Conservation (phyloP, 129 eudicot species). For the Saposhnikovia divaricata region DNA sequence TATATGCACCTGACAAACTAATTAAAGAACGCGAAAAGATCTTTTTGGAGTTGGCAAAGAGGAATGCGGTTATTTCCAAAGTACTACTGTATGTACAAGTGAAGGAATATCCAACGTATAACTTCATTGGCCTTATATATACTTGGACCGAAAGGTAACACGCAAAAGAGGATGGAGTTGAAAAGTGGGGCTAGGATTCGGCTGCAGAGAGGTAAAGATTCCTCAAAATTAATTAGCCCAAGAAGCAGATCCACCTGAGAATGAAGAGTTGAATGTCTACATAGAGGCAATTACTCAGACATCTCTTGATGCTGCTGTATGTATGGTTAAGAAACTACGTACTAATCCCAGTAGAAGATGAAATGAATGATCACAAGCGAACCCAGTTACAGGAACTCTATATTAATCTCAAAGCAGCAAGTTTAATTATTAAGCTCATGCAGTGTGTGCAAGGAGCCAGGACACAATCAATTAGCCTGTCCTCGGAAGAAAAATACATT, state of each 20-base stretch:
- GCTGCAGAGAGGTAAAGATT: neutral
- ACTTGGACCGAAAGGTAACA: slow-evolving; percentile 5
- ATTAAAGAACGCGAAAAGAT: neutral
- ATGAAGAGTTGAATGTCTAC: slow-evolving; percentile 3
- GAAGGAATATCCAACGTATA: neutral
- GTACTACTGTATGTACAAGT: neutral
- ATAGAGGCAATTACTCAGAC: neutral
- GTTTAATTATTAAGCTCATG: slow-evolving; percentile 6
- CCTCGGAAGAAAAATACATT: slow-evolving; percentile 21
- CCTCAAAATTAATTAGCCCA: neutral
- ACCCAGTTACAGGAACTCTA: slow-evolving; percentile 27
- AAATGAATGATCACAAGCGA: slow-evolving; percentile 17
- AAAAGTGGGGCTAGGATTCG: neutral
- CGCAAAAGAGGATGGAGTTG: slow-evolving; percentile 1
- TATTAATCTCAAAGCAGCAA: slow-evolving; percentile 9
- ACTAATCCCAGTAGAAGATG: slow-evolving; percentile 22
- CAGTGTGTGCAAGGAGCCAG: slow-evolving; percentile 20
- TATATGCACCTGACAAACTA: neutral
- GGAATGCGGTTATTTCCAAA: neutral
- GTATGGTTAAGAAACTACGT: slow-evolving; percentile 25
- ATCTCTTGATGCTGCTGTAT: slow-evolving; percentile 15
- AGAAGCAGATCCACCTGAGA: neutral
- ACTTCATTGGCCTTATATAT: slow-evolving; percentile 1
- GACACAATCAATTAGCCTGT: slow-evolving; percentile 21
- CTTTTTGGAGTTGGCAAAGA: neutral